A percentile compares a stretch with the other conserved stretches of the same genome.
Conservation (phyloP, 371 early-diverging fungal species). For the Mucor saturninus region DNA sequence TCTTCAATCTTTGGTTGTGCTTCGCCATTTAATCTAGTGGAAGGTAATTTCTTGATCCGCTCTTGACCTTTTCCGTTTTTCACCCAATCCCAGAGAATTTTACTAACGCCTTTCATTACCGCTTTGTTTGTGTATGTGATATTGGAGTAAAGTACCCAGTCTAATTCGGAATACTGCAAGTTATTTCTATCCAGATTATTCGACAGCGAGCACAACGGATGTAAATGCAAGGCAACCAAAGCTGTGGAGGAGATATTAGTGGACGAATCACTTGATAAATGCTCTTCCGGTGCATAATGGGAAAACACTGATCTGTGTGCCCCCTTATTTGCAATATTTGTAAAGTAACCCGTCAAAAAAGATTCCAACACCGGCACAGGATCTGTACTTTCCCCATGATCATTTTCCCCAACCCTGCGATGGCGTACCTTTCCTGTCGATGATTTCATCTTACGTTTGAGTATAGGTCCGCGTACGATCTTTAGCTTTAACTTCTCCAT, state of each 20-base stretch:
- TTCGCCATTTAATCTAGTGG: conserved; percentile 46
- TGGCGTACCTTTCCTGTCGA: conserved; percentile 9
- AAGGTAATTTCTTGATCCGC: conserved; percentile 40
- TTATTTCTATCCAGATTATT: conserved; percentile 51
- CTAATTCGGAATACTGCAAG: conserved; percentile 54
- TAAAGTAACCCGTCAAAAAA: conserved; percentile 75
- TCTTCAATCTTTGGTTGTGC: conserved; percentile 40
- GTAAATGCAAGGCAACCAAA: conserved; percentile 69
- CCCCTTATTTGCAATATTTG: conserved; percentile 79
- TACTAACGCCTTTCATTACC: conserved; percentile 70
- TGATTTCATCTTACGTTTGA: conserved; percentile 21
- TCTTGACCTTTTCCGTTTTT: conserved; percentile 42
- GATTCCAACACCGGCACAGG: conserved; percentile 67
- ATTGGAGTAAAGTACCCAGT: conserved; percentile 83
- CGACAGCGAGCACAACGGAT: conserved; percentile 66
- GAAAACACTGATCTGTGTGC: conserved; percentile 70
- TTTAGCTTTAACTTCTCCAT: conserved; percentile 83
- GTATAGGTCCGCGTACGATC: conserved; percentile 39
- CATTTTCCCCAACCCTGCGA: conserved; percentile 29
- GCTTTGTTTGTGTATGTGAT: conserved; percentile 70
- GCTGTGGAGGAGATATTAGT: conserved; percentile 31
- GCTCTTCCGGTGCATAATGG: conserved; percentile 65
- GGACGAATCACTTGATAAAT: conserved; percentile 25
- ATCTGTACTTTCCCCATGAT: conserved; percentile 35
- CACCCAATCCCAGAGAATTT: conserved; percentile 62